A percentile compares a stretch with the other conserved stretches of the same genome.
Conservation (phyloP, 495 filamentous ascomycete species). For the Penicillium samsonianum region DNA sequence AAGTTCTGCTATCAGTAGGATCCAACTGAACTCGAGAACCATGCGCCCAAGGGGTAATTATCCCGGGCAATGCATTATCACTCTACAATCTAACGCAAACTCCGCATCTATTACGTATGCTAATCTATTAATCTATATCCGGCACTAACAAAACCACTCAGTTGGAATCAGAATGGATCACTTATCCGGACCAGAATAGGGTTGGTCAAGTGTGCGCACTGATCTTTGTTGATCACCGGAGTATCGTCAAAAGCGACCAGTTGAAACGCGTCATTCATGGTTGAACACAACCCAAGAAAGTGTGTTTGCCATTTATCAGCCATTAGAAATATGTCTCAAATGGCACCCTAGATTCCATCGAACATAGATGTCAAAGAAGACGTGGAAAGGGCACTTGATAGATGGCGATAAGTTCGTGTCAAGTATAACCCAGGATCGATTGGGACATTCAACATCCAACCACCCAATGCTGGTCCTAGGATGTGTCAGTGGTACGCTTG, state of each 20-base stretch:
- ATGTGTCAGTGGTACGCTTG: not conserved
- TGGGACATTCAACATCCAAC: conserved; percentile 3
- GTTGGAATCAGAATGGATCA: not conserved
- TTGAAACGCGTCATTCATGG: not conserved
- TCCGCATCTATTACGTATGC: no score
- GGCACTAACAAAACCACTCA: no score
- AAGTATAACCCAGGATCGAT: conserved; percentile 1
- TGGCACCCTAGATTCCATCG: not conserved
- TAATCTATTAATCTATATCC: not conserved
- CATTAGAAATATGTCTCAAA: not conserved
- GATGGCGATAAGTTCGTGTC: not conserved
- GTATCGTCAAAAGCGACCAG: not conserved
- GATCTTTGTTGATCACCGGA: not conserved
- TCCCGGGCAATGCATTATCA: not conserved
- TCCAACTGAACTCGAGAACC: not conserved
- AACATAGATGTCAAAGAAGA: not conserved
- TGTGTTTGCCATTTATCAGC: not conserved
- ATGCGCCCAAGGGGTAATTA: not conserved
- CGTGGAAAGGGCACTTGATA: not conserved
- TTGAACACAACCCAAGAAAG: not conserved
- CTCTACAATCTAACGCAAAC: not conserved
- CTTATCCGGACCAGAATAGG: not conserved
- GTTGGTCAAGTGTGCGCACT: not conserved
- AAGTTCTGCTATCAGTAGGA: not conserved
- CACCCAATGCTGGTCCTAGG: not conserved